phyloP scores from a whole-genome alignment of 345 rosid species.

The Triadica sebifera region DNA sequence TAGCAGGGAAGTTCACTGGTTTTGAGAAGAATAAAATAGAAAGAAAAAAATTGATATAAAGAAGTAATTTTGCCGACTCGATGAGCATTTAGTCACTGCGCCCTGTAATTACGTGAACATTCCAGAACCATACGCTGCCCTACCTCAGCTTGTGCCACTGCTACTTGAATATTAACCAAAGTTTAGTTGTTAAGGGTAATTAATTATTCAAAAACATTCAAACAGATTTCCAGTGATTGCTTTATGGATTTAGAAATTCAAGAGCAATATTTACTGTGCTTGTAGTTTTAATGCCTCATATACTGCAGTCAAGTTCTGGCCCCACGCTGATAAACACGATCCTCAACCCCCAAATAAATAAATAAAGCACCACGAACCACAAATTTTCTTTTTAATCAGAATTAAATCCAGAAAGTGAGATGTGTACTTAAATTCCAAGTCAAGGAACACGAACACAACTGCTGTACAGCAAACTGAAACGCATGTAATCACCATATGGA shows the following conservation, averaged over 20 bases:
- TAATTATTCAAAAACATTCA: not conserved
- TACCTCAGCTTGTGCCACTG: slow-evolving; percentile 2
- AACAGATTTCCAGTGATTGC: not conserved
- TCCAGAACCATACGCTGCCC: not conserved
- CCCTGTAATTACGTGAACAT: not conserved
- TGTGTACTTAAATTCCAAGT: not conserved
- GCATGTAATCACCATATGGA: slow-evolving; percentile 1
- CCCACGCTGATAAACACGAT: not conserved
- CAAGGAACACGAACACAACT: not conserved
- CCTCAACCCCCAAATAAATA: not conserved
- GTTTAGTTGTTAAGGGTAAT: not conserved
- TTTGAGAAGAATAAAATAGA: not conserved
- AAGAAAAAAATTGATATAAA: not conserved
- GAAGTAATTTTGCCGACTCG: not conserved
- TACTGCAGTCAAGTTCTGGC: not conserved
- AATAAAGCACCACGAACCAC: not conserved
- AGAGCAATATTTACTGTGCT: not conserved
- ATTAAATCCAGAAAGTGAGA: not conserved
- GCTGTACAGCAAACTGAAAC: not conserved
- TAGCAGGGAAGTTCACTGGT: not conserved
- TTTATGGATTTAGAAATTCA: not conserved
- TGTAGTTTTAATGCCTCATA: not conserved
- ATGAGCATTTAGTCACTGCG: not conserved
- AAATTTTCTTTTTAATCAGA: not conserved
- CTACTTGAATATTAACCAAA: not conserved